Base-by-base conservation (phyloP, 1,284 basidiomycete genomes). In the Caloboletus firmus region DNA sequence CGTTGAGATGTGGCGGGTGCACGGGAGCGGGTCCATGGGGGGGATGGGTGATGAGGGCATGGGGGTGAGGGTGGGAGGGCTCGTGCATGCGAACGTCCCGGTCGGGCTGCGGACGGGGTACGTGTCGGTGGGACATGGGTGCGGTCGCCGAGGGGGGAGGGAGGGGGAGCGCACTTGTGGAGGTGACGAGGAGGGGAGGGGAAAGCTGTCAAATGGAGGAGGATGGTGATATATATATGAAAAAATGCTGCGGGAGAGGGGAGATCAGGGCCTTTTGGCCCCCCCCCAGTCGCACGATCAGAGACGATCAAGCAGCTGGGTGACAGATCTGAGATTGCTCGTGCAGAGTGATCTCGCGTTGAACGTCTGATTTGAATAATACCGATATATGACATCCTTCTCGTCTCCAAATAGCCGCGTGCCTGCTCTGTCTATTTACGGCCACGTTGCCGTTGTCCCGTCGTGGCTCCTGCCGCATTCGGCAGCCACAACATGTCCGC, bases 51-150 rank as follows among this genome's bases (percentile, higher is more conserved):
- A 69, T 71, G 69, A 69, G 73, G 62, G 66, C 63, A 62, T 76
- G 79, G 22, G 76, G 69, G 56, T 79, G 80, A 31, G 72, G 66
- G 59, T 76, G 79, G 11, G 72, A 59, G 26, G 80, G 73, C 44
- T 87, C 85, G 62, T 84, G 85, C 67, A 85, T 79, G 58, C 83
- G 80, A 36, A 82, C 76, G 68, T 87, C 84, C 62, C 82, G 74
- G 56, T 85, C 83, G 28, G 76, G 67, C 60, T 79, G 82, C 0
- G 45, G 18, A 63, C 84, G 82, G 58, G 82, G 77, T 39, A 80
- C 70, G 65, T 85, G 84, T 66, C 87, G 75, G 61, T 79, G 76
- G 61, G 85, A 80, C 85, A 87, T 87, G 69, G 45, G 4, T 46
- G 48, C 37, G 37, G 57, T 37, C 47, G 40, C 41, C 55, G 46